Base-by-base conservation (phyloP, 2,329 filamentous ascomycete genomes). In the Fusarium stilboides region DNA sequence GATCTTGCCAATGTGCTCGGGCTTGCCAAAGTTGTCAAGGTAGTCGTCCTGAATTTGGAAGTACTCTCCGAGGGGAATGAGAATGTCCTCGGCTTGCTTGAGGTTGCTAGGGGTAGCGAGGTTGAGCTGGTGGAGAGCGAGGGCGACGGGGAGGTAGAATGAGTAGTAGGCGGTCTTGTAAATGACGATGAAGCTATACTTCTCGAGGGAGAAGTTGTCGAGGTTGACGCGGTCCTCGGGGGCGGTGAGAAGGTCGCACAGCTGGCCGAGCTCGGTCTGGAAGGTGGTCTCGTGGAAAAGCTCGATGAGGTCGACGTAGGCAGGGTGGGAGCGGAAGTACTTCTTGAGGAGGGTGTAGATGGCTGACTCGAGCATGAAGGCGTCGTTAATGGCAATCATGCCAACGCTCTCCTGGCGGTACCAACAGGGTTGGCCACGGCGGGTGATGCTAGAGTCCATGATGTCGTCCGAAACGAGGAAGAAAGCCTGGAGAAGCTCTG, bases 111-210 rank as follows among this genome's bases (percentile, higher is more conserved):
- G 89, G 10, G 94, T 96, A 22, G 95, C 96, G 64, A 94, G 86
- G 77, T 94, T 91, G 72, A 94, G 89, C 82, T 94, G 92, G 85
- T 95, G 86, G 75, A 99, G 87, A 7, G 96, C 93, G 44, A 99
- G 88, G 12, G 94, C 95, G 57, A 99, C 94, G 62, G 96, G 96
- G 15, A 99, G 91, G 85, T 98, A 98, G 88, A 99, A 99, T 77
- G 92, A 97, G 87, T 99, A 99, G 86, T 97, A 99, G 52, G 96
- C 94, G 24, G 96, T 99, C 90, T 99, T 99, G 90, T 97, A 98
- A 83, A 97, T 93, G 84, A 99, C 96, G 77, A 99, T 99, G 87
- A 98, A 99, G 76, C 87, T 90, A 86, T 97, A 97, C 87, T 97
- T 99, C 67, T 94, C 88, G 81, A 98, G 87, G 80, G 90, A 94